These are phyloP conservation scores for Cladophialophora exuberans DNA, from an alignment of 2,329 filamentous ascomycete species.

Conservation along the genomic window DNA sequence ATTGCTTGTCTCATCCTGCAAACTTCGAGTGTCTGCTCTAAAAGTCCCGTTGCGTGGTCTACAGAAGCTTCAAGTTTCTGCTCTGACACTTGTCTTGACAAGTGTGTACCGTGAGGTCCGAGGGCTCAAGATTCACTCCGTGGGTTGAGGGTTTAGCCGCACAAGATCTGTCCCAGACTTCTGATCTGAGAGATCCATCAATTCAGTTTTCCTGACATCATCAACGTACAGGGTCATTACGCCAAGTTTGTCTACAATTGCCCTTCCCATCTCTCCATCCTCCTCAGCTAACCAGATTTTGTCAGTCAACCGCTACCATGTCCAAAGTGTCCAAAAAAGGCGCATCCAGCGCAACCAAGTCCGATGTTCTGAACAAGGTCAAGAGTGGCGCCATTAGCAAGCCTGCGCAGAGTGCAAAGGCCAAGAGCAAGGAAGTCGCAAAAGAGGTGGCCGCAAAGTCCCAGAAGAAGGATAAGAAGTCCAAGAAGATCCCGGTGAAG, in stretches of 20 bases:
- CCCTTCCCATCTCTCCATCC: background rate
- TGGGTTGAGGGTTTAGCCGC: constrained; percentile 31
- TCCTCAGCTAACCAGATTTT: constrained; percentile 21
- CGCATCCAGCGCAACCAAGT: constrained; percentile 41
- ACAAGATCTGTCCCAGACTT: constrained; percentile 15
- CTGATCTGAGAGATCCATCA: constrained; percentile 18
- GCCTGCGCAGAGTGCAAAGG: constrained; percentile 46
- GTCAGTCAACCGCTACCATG: constrained; percentile 41
- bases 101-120: constrained; percentile 27
- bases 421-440: constrained; percentile 51
- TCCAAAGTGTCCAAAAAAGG: constrained; percentile 53
- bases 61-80: constrained; percentile 28
- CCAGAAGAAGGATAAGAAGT: constrained; percentile 45
- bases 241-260: constrained; percentile 13
- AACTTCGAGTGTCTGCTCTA: constrained; percentile 13
- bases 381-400: constrained; percentile 52
- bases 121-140: constrained; percentile 30
- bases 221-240: constrained; percentile 7
- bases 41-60: constrained; percentile 21
- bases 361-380: constrained; percentile 49
- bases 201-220: background rate
- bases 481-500: constrained; percentile 49
- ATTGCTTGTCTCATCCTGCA: constrained; percentile 29
- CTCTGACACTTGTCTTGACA: constrained; percentile 23
- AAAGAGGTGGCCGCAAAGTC: constrained; percentile 45